phyloP scores from a whole-genome alignment of 2,329 filamentous ascomycete genomes.

The Colletotrichum musae region DNA sequence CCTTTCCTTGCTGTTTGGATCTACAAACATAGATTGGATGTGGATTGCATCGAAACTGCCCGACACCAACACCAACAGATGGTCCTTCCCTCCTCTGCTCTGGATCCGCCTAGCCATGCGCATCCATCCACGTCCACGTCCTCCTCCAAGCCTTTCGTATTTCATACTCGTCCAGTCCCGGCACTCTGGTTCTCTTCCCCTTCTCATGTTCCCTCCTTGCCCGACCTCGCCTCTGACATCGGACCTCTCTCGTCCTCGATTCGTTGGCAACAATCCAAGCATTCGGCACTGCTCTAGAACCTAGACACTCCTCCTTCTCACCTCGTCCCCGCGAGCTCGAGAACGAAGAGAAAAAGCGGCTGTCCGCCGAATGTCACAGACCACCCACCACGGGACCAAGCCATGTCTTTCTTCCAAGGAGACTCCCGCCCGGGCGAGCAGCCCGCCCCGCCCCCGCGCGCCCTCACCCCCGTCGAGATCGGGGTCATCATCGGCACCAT shows the following conservation, averaged over 20 bases:
- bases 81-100: background rate
- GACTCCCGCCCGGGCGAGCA: conserved; percentile 36
- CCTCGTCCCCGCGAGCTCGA: too few relatives aligned
- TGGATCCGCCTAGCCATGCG: too few relatives aligned
- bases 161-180: conserved; percentile 19
- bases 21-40: too few relatives aligned
- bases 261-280: too few relatives aligned
- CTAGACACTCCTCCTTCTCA: too few relatives aligned
- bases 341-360: background rate
- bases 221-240: background rate
- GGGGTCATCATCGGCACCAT: conserved; percentile 47
- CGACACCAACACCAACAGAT: too few relatives aligned
- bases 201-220: background rate
- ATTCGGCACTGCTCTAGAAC: too few relatives aligned
- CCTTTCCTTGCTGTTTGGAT: too few relatives aligned
- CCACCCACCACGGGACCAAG: background rate
- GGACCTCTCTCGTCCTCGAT: background rate
- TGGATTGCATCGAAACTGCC: background rate
- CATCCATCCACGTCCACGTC: too few relatives aligned
- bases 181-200: conserved; percentile 4
- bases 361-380: conserved; percentile 9
- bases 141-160: conserved; percentile 1
- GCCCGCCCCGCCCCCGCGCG: conserved; percentile 31
- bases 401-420: conserved; percentile 41
- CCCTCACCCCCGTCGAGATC: conserved; percentile 47